Base-by-base conservation (phyloP, 2,329 filamentous ascomycete genomes). In the Didymellaceae sp. region DNA sequence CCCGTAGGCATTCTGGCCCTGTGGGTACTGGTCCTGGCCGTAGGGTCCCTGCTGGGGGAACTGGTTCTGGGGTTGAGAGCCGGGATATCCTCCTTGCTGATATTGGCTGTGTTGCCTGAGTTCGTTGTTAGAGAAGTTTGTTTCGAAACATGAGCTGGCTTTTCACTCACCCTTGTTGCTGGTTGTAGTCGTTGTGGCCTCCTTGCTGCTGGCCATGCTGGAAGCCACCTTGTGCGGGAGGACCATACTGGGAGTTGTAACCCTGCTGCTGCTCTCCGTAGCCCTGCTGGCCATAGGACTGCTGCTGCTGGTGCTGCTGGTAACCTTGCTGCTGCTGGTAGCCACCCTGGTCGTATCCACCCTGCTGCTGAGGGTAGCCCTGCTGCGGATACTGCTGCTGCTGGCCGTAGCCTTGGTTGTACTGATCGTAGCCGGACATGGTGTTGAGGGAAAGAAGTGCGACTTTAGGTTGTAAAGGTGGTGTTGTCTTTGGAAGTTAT, bases 361-460 rank as follows among this genome's bases (percentile, higher is more conserved):
- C 60, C 22, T 69, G 67, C 22, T 63, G 58, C 40, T 73, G 70
- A 21, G 38, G 58, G 43, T 62, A 63, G 28, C 59, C 57, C 9
- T 71, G 69, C 1, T 67, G 66, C 6, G 70, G 68, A 55, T 73
- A 72, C 37, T 73, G 68, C 54, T 74, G 67, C 41, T 65, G 55
- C 38, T 66, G 58, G 33, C 67, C 62, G 56, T 69, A 62, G 37
- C 63, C 63, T 24, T 72, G 70, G 58, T 67, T 64, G 57, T 75
- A 75, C 48, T 77, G 72, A 56, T 79, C 75, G 73, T 82, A 82
- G 51, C 78, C 78, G 13, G 79, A 81, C 80, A 82, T 83, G 49
- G 28, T 70, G 58, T 22, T 45, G 28, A 21, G 31, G 41, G 8
- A 35, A 39, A 33, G 11, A 13, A 20, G 14, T 16, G 17, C 1